Percentiles rank a stretch among this genome's conserved stretches.
Evolutionary conservation across 805 yeast species (phyloP).

Genomic region (Scheffersomyces coipomensis): DNA sequence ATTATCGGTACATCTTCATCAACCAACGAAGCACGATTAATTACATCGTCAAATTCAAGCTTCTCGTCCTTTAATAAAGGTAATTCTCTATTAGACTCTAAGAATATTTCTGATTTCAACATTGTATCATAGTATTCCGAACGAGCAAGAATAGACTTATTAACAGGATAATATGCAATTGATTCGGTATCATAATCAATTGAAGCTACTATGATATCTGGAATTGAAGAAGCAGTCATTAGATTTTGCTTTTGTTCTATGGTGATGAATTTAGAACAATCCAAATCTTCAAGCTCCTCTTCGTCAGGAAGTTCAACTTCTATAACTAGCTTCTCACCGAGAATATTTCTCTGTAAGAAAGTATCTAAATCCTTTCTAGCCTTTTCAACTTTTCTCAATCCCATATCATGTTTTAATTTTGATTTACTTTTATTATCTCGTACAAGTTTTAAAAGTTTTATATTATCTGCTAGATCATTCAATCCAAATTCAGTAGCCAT

Average conservation of each 20-base stretch:
- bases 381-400: constrained; percentile 28
- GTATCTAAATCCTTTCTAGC: constrained; percentile 32
- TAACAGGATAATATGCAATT: constrained; percentile 55
- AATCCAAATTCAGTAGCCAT: constrained; percentile 34
- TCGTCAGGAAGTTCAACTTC: constrained; percentile 18
- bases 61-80: constrained; percentile 11
- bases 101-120: constrained; percentile 49
- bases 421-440: constrained; percentile 18
- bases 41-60: constrained; percentile 1
- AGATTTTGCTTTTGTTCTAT: constrained; percentile 19
- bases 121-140: constrained; percentile 64
- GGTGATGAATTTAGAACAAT: constrained; percentile 14
- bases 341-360: constrained; percentile 23
- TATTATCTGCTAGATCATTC: constrained; percentile 32
- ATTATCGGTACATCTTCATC: constrained; percentile 25
- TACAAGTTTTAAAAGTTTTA: constrained; percentile 24
- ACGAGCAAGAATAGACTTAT: constrained; percentile 57
- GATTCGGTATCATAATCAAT: constrained; percentile 23
- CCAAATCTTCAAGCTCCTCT: constrained; percentile 30
- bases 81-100: constrained; percentile 9
- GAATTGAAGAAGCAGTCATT: constrained; percentile 21
- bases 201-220: constrained; percentile 50
- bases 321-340: constrained; percentile 13
- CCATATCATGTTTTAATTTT: constrained; percentile 28
- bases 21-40: constrained; percentile 14